Conservation (phyloP, 768 basidiomycete genomes). For the Boletus pseudopeckii region DNA sequence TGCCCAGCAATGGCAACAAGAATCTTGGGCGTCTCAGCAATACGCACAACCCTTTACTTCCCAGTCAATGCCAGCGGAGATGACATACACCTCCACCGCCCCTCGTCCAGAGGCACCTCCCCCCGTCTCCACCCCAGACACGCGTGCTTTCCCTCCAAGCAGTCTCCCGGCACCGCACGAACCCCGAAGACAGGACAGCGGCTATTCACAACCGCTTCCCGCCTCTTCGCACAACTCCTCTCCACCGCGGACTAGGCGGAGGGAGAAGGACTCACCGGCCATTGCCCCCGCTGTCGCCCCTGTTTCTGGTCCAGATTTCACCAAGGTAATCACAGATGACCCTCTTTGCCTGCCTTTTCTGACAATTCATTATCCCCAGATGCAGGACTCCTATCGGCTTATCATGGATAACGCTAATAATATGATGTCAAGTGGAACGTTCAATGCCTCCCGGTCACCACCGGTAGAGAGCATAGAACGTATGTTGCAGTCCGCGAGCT, state of each 20-base stretch:
- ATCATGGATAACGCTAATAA: slow-evolving; percentile 39
- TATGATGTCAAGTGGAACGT: slow-evolving; percentile 24
- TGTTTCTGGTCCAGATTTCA: slow-evolving; percentile 38
- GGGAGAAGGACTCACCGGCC: slow-evolving; percentile 34
- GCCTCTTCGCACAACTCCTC: slow-evolving; percentile 25
- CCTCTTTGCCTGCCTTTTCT: slow-evolving; percentile 7
- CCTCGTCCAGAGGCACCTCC: slow-evolving; percentile 31
- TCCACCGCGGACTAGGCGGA: slow-evolving; percentile 36
- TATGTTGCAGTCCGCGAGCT: slow-evolving; percentile 43
- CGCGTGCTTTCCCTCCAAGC: slow-evolving; percentile 29
- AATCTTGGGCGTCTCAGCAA: slow-evolving; percentile 38
- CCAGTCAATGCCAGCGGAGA: slow-evolving; percentile 34
- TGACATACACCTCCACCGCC: slow-evolving; percentile 33
- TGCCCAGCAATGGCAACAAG: slow-evolving; percentile 40
- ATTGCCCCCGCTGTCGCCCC: slow-evolving; percentile 24
- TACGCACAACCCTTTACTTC: slow-evolving; percentile 32
- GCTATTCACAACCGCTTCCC: slow-evolving; percentile 28
- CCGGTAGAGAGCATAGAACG: slow-evolving; percentile 39
- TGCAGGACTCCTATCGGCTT: slow-evolving; percentile 43
- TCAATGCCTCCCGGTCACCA: slow-evolving; percentile 21
- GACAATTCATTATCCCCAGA: slow-evolving; percentile 26
- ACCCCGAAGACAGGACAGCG: slow-evolving; percentile 32
- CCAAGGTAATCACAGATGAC: slow-evolving; percentile 33
- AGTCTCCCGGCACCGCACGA: slow-evolving; percentile 30
- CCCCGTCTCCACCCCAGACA: slow-evolving; percentile 28